phyloP scores from a whole-genome alignment of 345 rosid species.

The Trapa bicornis region DNA sequence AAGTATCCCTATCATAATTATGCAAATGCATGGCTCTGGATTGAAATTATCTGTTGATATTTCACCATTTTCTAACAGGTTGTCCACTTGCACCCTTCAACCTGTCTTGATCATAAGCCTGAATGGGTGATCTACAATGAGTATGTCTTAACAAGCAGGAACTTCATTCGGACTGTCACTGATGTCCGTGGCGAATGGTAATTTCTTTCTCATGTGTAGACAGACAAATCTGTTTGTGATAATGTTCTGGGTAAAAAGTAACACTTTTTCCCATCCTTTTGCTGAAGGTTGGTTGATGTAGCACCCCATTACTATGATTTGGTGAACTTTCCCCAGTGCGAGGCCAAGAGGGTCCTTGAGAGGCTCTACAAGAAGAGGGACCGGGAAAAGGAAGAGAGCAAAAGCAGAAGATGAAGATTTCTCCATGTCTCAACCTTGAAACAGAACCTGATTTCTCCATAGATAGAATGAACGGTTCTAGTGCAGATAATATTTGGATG shows the following conservation, averaged over 20 bases:
- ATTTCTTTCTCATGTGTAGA: not conserved
- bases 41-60: not conserved
- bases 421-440: not conserved
- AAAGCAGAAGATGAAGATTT: slow-evolving; percentile 33
- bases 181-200: slow-evolving; percentile 96
- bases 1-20: not conserved
- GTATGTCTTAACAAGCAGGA: slow-evolving; percentile 74
- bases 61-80: slow-evolving; percentile 27
- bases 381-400: slow-evolving; percentile 56
- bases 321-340: slow-evolving; percentile 66
- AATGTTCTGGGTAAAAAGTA: not conserved
- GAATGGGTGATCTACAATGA: slow-evolving; percentile 97
- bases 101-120: slow-evolving; percentile 80
- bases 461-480: no score
- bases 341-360: slow-evolving; percentile 73
- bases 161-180: slow-evolving; percentile 81
- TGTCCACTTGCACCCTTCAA: slow-evolving; percentile 92
- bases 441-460: no score
- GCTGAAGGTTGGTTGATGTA: slow-evolving; percentile 67
- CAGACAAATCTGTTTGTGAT: not conserved
- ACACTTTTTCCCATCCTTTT: not conserved
- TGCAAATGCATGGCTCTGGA: not conserved
- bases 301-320: slow-evolving; percentile 76
- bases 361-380: slow-evolving; percentile 72
- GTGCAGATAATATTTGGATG: no score